These are phyloP conservation scores for Prunella vulgaris DNA, from an alignment of 257 asterid species.

Conservation along the genomic window DNA sequence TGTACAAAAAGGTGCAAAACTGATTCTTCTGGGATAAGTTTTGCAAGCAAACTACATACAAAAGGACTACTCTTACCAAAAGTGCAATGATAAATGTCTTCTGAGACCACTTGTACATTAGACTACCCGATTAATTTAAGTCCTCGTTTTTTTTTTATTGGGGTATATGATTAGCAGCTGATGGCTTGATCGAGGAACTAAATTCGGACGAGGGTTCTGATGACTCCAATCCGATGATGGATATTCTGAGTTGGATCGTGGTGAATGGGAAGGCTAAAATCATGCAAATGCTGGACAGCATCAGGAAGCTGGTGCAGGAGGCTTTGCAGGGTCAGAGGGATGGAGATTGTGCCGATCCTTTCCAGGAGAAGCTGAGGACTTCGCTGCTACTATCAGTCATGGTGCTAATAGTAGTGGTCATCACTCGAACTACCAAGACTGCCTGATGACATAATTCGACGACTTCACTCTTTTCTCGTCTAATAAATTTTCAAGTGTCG, in stretches of 20 bases:
- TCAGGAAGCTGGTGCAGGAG: slow-evolving; percentile 37
- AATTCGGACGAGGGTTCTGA: slow-evolving; percentile 21
- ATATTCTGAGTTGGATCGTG: slow-evolving; percentile 41
- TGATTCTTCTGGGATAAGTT: too few relatives aligned
- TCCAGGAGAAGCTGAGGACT: slow-evolving; percentile 43
- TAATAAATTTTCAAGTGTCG: not conserved
- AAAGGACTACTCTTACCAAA: too few relatives aligned
- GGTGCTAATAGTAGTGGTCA: slow-evolving; percentile 52
- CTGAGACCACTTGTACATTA: too few relatives aligned
- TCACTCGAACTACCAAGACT: slow-evolving; percentile 37
- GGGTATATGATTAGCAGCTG: slow-evolving; percentile 17
- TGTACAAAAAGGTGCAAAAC: too few relatives aligned
- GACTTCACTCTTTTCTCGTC: slow-evolving; percentile 23
- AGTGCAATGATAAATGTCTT: too few relatives aligned
- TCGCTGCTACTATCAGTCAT: slow-evolving; percentile 56
- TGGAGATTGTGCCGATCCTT: not conserved
- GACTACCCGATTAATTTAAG: too few relatives aligned
- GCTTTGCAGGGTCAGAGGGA: slow-evolving; percentile 18
- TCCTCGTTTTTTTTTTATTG: not conserved
- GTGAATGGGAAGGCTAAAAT: slow-evolving; percentile 37
- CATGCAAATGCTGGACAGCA: slow-evolving; percentile 37
- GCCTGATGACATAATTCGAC: slow-evolving; percentile 42
- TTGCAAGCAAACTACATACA: too few relatives aligned
- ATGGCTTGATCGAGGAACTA: not conserved
- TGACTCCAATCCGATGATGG: slow-evolving; percentile 24